phyloP scores from a whole-genome alignment of 371 early-diverging fungal species.

The Umbelopsis sp. region DNA sequence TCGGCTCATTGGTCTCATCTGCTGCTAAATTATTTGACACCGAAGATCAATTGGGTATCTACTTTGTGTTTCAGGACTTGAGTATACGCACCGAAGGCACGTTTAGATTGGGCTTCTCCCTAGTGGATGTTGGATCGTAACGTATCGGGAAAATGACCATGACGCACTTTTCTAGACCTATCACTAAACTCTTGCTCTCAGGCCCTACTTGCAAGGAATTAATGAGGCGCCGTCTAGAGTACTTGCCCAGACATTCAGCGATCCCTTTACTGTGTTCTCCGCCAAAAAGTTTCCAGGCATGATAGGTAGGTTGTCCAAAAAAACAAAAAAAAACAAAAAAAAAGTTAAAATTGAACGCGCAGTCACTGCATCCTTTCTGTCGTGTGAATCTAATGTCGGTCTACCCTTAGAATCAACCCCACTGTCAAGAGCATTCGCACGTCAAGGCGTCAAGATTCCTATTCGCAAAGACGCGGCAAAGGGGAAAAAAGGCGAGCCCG shows the following conservation, averaged over 20 bases:
- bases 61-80: constrained; percentile 76
- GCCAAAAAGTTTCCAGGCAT: constrained; percentile 74
- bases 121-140: constrained; percentile 55
- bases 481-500: constrained; percentile 7
- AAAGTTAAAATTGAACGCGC: no score
- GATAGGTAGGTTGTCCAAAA: constrained; percentile 48
- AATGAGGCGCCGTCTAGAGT: constrained; percentile 40
- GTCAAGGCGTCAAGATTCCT: constrained; percentile 73
- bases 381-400: no score
- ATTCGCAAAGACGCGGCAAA: constrained; percentile 45
- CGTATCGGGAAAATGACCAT: constrained; percentile 19
- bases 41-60: constrained; percentile 72
- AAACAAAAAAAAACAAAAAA: no score
- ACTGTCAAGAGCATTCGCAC: constrained; percentile 70
- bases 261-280: constrained; percentile 62
- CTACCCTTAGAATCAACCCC: constrained; percentile 59
- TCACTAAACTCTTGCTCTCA: neutral
- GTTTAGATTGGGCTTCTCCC: constrained; percentile 66
- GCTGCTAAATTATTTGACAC: constrained; percentile 65
- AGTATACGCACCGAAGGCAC: constrained; percentile 70
- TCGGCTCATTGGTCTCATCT: constrained; percentile 74
- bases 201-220: constrained; percentile 33
- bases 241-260: constrained; percentile 42
- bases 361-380: no score
- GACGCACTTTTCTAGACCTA: no score